Evolutionary conservation across 2,329 filamentous ascomycete species (phyloP).

Genomic region (Aspergillus sergii): DNA sequence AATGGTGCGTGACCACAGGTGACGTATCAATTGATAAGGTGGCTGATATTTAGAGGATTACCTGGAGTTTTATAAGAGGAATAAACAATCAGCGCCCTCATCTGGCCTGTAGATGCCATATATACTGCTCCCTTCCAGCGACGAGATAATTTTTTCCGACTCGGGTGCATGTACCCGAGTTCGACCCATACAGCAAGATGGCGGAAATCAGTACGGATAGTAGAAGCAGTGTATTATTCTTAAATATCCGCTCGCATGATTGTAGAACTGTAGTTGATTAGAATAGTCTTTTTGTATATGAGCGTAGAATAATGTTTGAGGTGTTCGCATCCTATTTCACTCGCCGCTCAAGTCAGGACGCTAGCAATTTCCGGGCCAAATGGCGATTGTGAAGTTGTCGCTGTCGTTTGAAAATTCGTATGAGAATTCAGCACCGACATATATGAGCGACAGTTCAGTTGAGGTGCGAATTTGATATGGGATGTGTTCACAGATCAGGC

Average conservation of each 20-base stretch:
- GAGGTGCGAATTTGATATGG: not conserved
- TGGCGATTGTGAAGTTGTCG: not conserved
- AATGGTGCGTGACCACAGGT: not conserved
- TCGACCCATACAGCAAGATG: not conserved
- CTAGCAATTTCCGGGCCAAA: not conserved
- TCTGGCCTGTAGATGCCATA: not conserved
- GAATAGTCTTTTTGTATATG: not conserved
- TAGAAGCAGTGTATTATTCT: not conserved
- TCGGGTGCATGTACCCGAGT: conserved; percentile 11
- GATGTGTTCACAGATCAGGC: not conserved
- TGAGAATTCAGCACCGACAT: not conserved
- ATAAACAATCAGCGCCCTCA: not conserved
- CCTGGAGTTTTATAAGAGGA: not conserved
- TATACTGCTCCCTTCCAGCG: not conserved
- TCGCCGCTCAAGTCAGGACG: not conserved
- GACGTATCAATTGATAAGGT: not conserved
- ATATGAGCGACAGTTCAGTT: not conserved
- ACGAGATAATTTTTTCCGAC: not conserved
- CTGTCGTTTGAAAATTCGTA: not conserved
- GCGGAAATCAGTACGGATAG: not conserved
- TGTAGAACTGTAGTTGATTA: not conserved
- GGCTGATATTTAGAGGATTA: not conserved
- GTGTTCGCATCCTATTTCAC: not conserved
- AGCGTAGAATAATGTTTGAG: not conserved
- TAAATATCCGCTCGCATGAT: not conserved